phyloP scores from a whole-genome alignment of 2,329 filamentous ascomycete genomes.

The Davidsoniella eucalypti region DNA sequence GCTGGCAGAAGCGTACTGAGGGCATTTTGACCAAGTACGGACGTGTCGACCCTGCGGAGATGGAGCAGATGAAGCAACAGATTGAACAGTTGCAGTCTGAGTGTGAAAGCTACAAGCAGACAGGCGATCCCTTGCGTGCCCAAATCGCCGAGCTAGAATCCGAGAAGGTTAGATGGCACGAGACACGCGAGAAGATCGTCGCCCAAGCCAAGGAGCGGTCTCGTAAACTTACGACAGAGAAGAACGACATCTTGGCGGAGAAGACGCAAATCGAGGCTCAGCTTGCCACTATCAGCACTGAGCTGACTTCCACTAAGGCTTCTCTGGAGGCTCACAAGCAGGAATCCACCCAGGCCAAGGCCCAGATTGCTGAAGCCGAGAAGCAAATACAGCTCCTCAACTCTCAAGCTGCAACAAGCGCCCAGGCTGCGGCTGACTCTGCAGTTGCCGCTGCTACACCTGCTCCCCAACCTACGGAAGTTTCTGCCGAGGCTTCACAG shows the following conservation, averaged over 20 bases:
- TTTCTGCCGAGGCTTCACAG: conserved; percentile 2
- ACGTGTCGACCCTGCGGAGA: conserved; percentile 80
- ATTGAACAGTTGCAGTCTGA: conserved; percentile 51
- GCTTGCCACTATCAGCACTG: conserved; percentile 31
- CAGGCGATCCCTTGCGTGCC: conserved; percentile 34
- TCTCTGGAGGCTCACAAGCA: conserved; percentile 19
- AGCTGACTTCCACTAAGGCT: conserved; percentile 36
- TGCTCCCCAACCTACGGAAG: neutral
- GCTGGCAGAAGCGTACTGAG: conserved; percentile 90
- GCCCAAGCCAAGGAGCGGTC: conserved; percentile 48
- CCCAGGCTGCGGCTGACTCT: neutral
- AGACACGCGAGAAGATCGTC: conserved; percentile 35
- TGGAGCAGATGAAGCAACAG: conserved; percentile 74
- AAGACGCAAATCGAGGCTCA: conserved; percentile 35
- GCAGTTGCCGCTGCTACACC: conserved; percentile 18
- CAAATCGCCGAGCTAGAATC: conserved; percentile 38
- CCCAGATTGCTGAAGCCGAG: conserved; percentile 28
- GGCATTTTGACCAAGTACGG: conserved; percentile 94
- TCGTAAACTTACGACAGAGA: conserved; percentile 36
- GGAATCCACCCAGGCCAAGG: conserved; percentile 24
- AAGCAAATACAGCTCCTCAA: conserved; percentile 25
- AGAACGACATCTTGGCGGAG: conserved; percentile 33
- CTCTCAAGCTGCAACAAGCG: conserved; percentile 18
- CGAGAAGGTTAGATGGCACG: conserved; percentile 38
- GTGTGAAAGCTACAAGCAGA: conserved; percentile 37